phyloP scores from a whole-genome alignment of 2,329 filamentous ascomycete species.

The Xylariaceae sp. region DNA sequence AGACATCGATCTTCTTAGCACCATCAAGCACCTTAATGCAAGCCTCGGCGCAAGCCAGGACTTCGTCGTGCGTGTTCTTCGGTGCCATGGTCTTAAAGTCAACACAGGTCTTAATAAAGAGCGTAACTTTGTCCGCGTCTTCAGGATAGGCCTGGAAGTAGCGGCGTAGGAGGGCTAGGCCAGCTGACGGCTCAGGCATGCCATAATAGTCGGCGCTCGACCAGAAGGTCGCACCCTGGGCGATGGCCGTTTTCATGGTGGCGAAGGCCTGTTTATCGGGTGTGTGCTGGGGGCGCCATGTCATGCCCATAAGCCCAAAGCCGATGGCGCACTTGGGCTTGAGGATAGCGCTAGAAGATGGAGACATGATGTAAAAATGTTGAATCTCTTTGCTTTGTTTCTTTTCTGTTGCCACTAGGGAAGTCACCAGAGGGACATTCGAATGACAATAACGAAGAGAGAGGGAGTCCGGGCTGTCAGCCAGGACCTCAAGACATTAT shows the following conservation, averaged over 20 bases:
- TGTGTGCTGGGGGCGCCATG: slow-evolving; percentile 19
- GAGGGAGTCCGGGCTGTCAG: too few relatives aligned
- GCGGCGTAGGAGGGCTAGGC: slow-evolving; percentile 48
- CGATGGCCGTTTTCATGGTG: slow-evolving; percentile 48
- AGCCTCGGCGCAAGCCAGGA: slow-evolving; percentile 48
- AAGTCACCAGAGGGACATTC: too few relatives aligned
- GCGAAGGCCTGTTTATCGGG: slow-evolving; percentile 43
- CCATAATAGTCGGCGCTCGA: slow-evolving; percentile 45
- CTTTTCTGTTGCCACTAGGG: too few relatives aligned
- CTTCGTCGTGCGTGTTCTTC: slow-evolving; percentile 44
- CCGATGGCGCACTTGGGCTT: too few relatives aligned
- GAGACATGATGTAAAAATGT: too few relatives aligned
- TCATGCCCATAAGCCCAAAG: slow-evolving; percentile 20
- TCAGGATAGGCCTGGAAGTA: slow-evolving; percentile 55
- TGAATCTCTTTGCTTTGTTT: too few relatives aligned
- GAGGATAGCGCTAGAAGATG: too few relatives aligned
- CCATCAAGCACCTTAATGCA: slow-evolving; percentile 47
- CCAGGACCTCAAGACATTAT: too few relatives aligned
- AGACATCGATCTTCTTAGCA: slow-evolving; percentile 52
- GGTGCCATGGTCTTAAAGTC: slow-evolving; percentile 38
- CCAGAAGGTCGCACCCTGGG: slow-evolving; percentile 43
- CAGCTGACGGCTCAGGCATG: slow-evolving; percentile 45
- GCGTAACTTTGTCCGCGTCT: slow-evolving; percentile 51
- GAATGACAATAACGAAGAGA: too few relatives aligned
- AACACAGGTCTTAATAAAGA: slow-evolving; percentile 53